A percentile compares a stretch with the other conserved stretches of the same genome.
Evolutionary conservation across 2,329 filamentous ascomycete species (phyloP).

Genomic region (Niveomyces coronatus): DNA sequence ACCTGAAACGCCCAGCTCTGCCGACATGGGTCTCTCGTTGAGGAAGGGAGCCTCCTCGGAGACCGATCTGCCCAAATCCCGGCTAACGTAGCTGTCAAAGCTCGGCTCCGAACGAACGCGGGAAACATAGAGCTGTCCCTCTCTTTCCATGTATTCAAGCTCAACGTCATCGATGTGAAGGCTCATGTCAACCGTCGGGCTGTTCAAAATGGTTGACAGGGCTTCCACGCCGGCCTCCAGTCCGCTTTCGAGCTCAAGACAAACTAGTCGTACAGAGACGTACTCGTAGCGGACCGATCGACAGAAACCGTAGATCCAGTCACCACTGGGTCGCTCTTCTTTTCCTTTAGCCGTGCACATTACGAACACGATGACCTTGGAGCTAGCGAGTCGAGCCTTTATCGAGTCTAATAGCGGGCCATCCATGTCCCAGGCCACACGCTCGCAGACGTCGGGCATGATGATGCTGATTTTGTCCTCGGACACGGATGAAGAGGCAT

Average conservation of each 20-base stretch:
- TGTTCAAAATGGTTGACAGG: conserved; percentile 8
- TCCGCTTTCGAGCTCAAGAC: conserved; percentile 5
- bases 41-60: conserved; percentile 9
- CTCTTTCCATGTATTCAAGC: conserved; percentile 11
- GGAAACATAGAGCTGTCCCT: conserved; percentile 13
- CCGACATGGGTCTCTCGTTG: conserved; percentile 6
- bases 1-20: conserved; percentile 12
- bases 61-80: conserved; percentile 1
- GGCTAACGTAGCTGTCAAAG: conserved; percentile 8
- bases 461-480: conserved; percentile 7
- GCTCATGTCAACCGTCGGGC: conserved; percentile 5
- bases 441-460: conserved; percentile 6
- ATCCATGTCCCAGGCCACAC: conserved; percentile 6
- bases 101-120: conserved; percentile 9
- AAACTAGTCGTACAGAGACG: conserved; percentile 6
- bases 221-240: conserved; percentile 4
- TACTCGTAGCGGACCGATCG: conserved; percentile 6
- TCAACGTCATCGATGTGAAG: conserved; percentile 9
- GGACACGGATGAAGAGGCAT: neutral
- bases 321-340: conserved; percentile 5
- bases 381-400: conserved; percentile 4
- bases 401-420: conserved; percentile 5
- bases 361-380: conserved; percentile 8
- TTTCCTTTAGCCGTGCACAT: conserved; percentile 6
- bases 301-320: conserved; percentile 9